Conservation (phyloP, 306 rosid species). For the Dicorynia guianensis region DNA sequence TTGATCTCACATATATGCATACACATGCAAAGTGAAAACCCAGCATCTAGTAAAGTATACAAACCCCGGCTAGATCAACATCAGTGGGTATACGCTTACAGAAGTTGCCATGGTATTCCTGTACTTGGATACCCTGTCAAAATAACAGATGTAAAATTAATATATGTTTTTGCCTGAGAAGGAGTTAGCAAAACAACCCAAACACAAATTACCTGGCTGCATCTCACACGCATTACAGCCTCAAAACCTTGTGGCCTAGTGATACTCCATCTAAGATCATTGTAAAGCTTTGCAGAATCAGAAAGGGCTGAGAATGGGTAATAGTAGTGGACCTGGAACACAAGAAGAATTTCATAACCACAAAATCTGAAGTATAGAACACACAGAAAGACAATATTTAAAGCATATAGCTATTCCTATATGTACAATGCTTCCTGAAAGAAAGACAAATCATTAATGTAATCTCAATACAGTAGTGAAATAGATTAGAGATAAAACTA, state of each 20-base stretch:
- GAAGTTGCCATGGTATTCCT: slow-evolving; percentile 89
- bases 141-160: slow-evolving; percentile 36
- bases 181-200: slow-evolving; percentile 21
- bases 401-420: slow-evolving; percentile 13
- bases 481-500: background rate
- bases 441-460: slow-evolving; percentile 17
- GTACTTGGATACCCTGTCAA: slow-evolving; percentile 93
- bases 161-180: slow-evolving; percentile 15
- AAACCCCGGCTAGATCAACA: slow-evolving; percentile 93
- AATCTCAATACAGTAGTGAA: background rate
- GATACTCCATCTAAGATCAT: slow-evolving; percentile 98
- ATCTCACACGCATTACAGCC: slow-evolving; percentile 98
- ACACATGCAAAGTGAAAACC: slow-evolving; percentile 22
- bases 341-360: slow-evolving; percentile 23
- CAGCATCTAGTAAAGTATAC: slow-evolving; percentile 53
- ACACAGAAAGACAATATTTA: background rate
- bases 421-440: slow-evolving; percentile 10
- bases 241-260: slow-evolving; percentile 98
- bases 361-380: slow-evolving; percentile 18
- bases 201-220: slow-evolving; percentile 83
- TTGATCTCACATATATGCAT: slow-evolving; percentile 6
- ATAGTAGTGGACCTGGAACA: slow-evolving; percentile 86
- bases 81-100: slow-evolving; percentile 97
- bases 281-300: slow-evolving; percentile 94
- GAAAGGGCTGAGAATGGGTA: slow-evolving; percentile 95